phyloP scores from a whole-genome alignment of 208 protist genomes.

The Strigomonas culicis region DNA sequence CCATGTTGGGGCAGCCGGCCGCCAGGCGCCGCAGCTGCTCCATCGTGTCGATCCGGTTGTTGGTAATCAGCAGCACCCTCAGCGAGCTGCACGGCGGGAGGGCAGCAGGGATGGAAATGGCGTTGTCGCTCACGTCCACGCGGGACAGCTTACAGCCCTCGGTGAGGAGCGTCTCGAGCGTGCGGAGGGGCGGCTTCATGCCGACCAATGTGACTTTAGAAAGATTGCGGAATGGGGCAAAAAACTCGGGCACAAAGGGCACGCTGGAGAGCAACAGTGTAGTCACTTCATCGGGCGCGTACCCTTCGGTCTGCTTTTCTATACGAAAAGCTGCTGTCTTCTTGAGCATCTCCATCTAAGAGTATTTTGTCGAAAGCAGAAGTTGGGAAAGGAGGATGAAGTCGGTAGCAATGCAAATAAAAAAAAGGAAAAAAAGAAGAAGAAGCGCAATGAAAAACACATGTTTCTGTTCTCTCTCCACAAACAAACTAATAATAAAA shows the following conservation, averaged over 20 bases:
- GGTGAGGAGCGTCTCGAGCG: slow-evolving; percentile 28
- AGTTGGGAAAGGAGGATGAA: too few species aligned
- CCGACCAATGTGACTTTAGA: slow-evolving; percentile 57
- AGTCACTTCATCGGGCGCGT: slow-evolving; percentile 39
- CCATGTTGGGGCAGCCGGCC: slow-evolving; percentile 45
- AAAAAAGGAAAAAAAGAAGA: neutral
- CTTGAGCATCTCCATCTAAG: slow-evolving; percentile 62
- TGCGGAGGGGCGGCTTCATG: slow-evolving; percentile 53
- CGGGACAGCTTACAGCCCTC: slow-evolving; percentile 36
- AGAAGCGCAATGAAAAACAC: slow-evolving; percentile 4
- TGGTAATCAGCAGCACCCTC: slow-evolving; percentile 53
- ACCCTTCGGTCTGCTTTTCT: slow-evolving; percentile 57
- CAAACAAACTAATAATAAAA: slow-evolving; percentile 2
- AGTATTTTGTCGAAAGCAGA: too few species aligned
- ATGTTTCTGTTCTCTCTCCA: slow-evolving; percentile 7
- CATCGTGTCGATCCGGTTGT: slow-evolving; percentile 54
- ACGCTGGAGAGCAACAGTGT: slow-evolving; percentile 63
- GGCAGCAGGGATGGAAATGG: slow-evolving; percentile 30
- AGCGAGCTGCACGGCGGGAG: slow-evolving; percentile 26
- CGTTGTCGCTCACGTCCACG: slow-evolving; percentile 86
- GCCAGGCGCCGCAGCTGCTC: slow-evolving; percentile 56
- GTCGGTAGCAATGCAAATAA: neutral
- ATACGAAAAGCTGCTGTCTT: slow-evolving; percentile 70
- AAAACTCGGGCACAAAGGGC: slow-evolving; percentile 41
- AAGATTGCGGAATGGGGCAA: slow-evolving; percentile 41